A percentile compares a stretch with the other conserved stretches of the same genome.
These are phyloP conservation scores for Pugionium dolabratum DNA, from an alignment of 345 rosid species.

Conservation along the genomic window DNA sequence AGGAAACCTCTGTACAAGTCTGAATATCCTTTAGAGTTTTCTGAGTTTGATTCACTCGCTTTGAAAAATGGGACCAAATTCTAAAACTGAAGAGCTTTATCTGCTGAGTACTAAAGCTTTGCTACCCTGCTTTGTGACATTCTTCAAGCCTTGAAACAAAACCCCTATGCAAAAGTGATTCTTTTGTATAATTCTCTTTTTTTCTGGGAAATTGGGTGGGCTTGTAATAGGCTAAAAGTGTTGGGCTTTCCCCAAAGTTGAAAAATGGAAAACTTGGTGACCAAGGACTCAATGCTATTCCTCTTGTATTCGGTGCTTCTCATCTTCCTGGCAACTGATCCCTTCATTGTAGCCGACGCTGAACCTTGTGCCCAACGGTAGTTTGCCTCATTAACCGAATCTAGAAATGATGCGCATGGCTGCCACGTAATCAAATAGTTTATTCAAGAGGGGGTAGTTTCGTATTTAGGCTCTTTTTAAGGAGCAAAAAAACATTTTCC, in stretches of 20 bases:
- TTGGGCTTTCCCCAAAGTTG: neutral
- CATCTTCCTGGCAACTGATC: neutral
- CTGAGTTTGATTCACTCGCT: constrained; percentile 70
- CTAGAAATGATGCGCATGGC: neutral
- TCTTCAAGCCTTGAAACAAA: constrained; percentile 46
- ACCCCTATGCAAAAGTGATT: neutral
- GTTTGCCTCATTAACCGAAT: constrained; percentile 22
- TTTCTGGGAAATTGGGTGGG: neutral
- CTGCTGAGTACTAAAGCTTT: constrained; percentile 59
- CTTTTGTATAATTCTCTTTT: neutral
- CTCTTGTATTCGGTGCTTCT: neutral
- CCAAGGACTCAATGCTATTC: neutral
- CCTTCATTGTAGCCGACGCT: neutral
- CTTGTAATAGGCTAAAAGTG: neutral
- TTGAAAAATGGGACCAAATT: constrained; percentile 47
- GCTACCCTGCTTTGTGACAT: constrained; percentile 72
- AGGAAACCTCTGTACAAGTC: constrained; percentile 50
- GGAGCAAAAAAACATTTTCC: constrained; percentile 28
- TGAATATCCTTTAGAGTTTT: constrained; percentile 41
- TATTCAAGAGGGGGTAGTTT: constrained; percentile 6
- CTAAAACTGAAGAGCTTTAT: constrained; percentile 58
- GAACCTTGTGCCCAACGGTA: neutral
- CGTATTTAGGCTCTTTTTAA: neutral
- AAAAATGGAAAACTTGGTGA: neutral
- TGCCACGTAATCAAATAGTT: constrained; percentile 32